A percentile compares a stretch with the other conserved stretches of the same genome.
Conservation (phyloP, 75 land plant genomes). For the Pinus albicaulis region DNA sequence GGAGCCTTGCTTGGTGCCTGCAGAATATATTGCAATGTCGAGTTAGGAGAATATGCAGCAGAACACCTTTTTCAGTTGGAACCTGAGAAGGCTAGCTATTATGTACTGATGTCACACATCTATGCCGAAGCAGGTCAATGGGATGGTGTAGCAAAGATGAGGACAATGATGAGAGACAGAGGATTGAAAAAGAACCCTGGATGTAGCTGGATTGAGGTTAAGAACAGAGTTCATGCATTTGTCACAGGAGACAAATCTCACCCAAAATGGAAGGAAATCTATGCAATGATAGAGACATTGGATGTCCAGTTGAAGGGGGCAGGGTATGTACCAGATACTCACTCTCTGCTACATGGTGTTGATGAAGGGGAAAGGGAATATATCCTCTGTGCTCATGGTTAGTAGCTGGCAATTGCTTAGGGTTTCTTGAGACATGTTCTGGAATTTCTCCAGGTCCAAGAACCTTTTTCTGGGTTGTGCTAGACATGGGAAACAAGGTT, state of each 20-base stretch:
- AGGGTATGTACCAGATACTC: neutral
- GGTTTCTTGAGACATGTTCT: no score
- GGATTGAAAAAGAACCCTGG: neutral
- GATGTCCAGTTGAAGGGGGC: neutral
- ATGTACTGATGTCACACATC: slow-evolving; percentile 36
- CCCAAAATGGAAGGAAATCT: neutral
- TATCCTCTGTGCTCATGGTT: no score
- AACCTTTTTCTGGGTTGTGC: no score
- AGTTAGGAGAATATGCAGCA: slow-evolving; percentile 26
- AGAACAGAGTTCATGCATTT: neutral
- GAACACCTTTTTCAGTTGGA: slow-evolving; percentile 39
- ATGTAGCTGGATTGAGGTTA: neutral
- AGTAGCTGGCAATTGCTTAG: no score
- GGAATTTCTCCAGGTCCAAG: no score
- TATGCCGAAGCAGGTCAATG: neutral
- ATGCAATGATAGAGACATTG: slow-evolving; percentile 1
- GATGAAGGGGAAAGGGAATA: neutral
- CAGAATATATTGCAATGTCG: slow-evolving; percentile 24
- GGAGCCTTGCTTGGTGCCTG: slow-evolving; percentile 49
- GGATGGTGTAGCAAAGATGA: neutral
- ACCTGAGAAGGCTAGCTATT: slow-evolving; percentile 27
- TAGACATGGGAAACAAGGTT: no score
- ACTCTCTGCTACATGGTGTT: neutral
- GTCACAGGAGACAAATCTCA: slow-evolving; percentile 1
- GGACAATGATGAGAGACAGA: neutral